A percentile compares a stretch with the other conserved stretches of the same genome.
Evolutionary conservation across 1,139 yeast genomes (phyloP).

Genomic region (Pichia sp.): DNA sequence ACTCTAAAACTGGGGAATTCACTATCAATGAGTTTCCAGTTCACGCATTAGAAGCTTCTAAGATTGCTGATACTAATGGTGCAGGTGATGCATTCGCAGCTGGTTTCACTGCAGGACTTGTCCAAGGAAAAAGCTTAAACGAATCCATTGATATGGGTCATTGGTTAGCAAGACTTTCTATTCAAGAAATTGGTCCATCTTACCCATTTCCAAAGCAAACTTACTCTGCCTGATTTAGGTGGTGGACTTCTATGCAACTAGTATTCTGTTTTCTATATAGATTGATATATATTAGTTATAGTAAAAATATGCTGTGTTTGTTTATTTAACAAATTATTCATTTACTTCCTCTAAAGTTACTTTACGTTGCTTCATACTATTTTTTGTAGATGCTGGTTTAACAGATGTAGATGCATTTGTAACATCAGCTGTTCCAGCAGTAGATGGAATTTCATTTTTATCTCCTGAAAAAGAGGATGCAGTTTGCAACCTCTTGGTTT

Average conservation of each 20-base stretch:
- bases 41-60: conserved; percentile 54
- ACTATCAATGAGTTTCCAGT: conserved; percentile 55
- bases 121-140: conserved; percentile 58
- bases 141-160: conserved; percentile 80
- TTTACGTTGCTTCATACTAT: conserved; percentile 19
- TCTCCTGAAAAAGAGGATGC: background rate
- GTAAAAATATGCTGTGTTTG: too few relatives aligned
- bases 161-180: conserved; percentile 90
- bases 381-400: conserved; percentile 4
- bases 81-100: conserved; percentile 99
- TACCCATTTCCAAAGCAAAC: conserved; percentile 78
- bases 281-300: too few relatives aligned
- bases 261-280: too few relatives aligned
- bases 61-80: conserved; percentile 91
- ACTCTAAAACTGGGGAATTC: conserved; percentile 39
- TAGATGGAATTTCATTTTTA: background rate
- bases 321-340: conserved; percentile 6
- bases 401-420: conserved; percentile 1
- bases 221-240: conserved; percentile 33
- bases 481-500: conserved; percentile 13
- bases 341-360: conserved; percentile 24
- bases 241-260: too few relatives aligned
- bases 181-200: conserved; percentile 91
- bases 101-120: conserved; percentile 89
- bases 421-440: background rate